Base-by-base conservation (phyloP, 1,284 basidiomycete genomes). In the Pseudozyma thailandica region DNA sequence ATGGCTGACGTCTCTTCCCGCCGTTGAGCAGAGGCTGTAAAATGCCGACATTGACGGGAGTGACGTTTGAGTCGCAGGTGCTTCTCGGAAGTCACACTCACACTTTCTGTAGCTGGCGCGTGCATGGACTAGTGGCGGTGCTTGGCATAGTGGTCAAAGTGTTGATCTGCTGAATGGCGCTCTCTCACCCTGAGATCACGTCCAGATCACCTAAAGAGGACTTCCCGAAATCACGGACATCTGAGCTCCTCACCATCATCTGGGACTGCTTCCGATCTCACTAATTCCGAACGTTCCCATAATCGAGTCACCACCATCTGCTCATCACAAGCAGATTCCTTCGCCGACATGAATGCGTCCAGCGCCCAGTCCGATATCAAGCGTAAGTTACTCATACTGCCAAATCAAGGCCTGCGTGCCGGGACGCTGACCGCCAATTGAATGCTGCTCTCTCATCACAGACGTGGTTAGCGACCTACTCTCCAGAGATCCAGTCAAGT, bases 401-500 rank as follows among this genome's bases (percentile, higher is more conserved):
- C n/a, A n/a, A n/a, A n/a, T n/a, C n/a, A n/a, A n/a, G n/a, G n/a
- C n/a, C n/a, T n/a, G n/a, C n/a, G n/a, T n/a, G n/a, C n/a, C n/a
- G n/a, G n/a, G 31, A 3, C 21, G n/a, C 16, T 18, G 15, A 18
- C 13, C 13, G 25, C 4, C 44, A 27, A n/a, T 12, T 33, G 20
- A n/a, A 12, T 26, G 41, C 41, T 44, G 10, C 21, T 42, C 8
- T 41, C 6, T 27, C 3, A 4, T 4, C 13, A 23, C 48, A 69
- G 65, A 66, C 50, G 50, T 72, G 18, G 69, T 62, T 39, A 54
- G 45, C 3, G 50, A 71, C 45, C 51, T 77, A 33, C 54, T 77
- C 23, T 68, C 59, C 25, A 48, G 54, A 26, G 72, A 77, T 38
- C 63, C 70, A 0, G 65, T 73, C 21, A 47, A 48, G 27, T 77